Percentiles rank a stretch among this genome's conserved stretches.
These are phyloP conservation scores for Agmasoma carcini DNA, from an alignment of 371 early-diverging fungal genomes.

Conservation along the genomic window DNA sequence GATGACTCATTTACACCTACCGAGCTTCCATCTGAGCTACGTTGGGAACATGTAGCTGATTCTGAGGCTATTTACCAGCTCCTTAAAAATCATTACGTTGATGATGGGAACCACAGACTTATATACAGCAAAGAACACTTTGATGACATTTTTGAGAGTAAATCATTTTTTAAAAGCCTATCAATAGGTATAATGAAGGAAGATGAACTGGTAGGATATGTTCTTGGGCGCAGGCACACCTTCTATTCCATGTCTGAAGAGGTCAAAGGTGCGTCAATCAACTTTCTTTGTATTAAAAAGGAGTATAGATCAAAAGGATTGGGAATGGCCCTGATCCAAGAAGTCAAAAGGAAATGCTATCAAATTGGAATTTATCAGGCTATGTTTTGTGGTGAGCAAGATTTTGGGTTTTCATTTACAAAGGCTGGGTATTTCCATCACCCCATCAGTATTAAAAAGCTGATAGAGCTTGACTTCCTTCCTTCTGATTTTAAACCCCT, in stretches of 20 bases:
- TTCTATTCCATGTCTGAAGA: constrained; percentile 19
- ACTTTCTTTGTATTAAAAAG: constrained; percentile 89
- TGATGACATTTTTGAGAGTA: constrained; percentile 32
- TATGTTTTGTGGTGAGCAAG: constrained; percentile 79
- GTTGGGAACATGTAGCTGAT: constrained; percentile 27
- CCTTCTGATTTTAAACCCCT: neutral
- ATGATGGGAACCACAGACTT: constrained; percentile 30
- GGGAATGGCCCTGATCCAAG: constrained; percentile 90
- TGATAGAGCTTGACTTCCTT: constrained; percentile 30
- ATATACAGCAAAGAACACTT: constrained; percentile 42
- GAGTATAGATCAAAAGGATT: constrained; percentile 77
- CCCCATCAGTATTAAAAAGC: constrained; percentile 31
- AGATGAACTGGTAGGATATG: constrained; percentile 45
- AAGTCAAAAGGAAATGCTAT: constrained; percentile 81
- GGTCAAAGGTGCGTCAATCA: constrained; percentile 58
- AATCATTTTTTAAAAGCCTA: constrained; percentile 31
- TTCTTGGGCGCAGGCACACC: constrained; percentile 42
- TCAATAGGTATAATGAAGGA: constrained; percentile 33
- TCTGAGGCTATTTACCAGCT: constrained; percentile 22
- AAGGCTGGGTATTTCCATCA: constrained; percentile 58
- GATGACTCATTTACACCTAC: neutral
- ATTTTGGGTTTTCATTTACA: constrained; percentile 71
- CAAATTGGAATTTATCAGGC: constrained; percentile 83
- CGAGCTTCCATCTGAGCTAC: constrained; percentile 29
- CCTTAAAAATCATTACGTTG: constrained; percentile 46